Base-by-base conservation (phyloP, 192 early-diverging fungal species). In the Rhizoclosmatium sp. region DNA sequence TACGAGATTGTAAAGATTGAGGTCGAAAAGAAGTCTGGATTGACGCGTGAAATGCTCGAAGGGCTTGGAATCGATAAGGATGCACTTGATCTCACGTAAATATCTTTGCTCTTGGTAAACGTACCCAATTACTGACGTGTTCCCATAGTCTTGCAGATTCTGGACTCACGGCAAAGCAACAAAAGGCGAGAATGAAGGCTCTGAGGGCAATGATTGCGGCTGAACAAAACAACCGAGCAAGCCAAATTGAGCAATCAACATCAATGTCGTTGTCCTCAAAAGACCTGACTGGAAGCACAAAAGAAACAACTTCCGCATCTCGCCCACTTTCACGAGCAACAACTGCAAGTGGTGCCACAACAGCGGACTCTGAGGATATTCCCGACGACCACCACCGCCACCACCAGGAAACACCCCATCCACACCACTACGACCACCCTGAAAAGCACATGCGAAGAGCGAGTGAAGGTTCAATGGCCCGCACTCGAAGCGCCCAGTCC, bases 341-440 rank as follows among this genome's bases (percentile, higher is more conserved):
- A 31, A 39, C 31, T 23, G 47, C 5, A 4, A 44, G 49, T 5
- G 69, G 69, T 40, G 47, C 39, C 7, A 56, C 48, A 49, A 45
- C 47, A 2, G 69, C 45, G 3, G 65, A 68, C 61, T n/a, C 40
- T 1, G 65, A 68, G 1, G 44, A 47, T 42, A 42, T 44, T 68
- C 23, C 48, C 48, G 12, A 1, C 5, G 51, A 42, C 14, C 10
- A 39, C 61, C 39, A 14, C 56, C 2, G 56, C 44, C 66, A 47
- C 45, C 23, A 44, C n/a, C 72, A 59, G 21, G 72, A 75, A 12
- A n/a, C 4, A 16, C 59, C 60, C 19, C 72, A 75, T 62, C 72
- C 72, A 31, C 72, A 75, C 39, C 72, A 75, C n/a, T 75, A 75
- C n/a, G 72, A 75, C 39, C 72, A 75, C 41, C 70, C 54, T 41